Percentiles rank a stretch among this genome's conserved stretches.
phyloP scores from a whole-genome alignment of 2,329 filamentous ascomycete genomes.

The Pseudogymnoascus sp. region DNA sequence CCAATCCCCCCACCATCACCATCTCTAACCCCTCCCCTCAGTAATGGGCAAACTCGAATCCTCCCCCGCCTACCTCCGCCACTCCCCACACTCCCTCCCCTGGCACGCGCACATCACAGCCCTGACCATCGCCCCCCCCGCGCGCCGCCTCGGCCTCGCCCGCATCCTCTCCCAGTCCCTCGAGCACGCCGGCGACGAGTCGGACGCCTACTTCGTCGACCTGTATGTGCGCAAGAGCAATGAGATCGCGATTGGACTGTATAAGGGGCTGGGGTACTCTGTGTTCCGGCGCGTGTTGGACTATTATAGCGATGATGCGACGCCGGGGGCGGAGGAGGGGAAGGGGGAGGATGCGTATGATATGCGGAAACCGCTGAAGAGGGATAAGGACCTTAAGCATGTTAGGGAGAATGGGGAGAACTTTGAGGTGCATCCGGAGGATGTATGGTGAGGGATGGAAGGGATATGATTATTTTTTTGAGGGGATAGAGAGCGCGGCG shows the following conservation, averaged over 20 bases:
- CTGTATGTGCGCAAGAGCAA: slow-evolving; percentile 89
- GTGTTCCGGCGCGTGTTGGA: slow-evolving; percentile 82
- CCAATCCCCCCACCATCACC: slow-evolving; percentile 6
- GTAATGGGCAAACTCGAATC: slow-evolving; percentile 97
- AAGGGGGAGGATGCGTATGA: slow-evolving; percentile 92
- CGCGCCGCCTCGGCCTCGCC: slow-evolving; percentile 79
- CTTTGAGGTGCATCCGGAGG: slow-evolving; percentile 69
- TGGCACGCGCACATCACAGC: slow-evolving; percentile 99
- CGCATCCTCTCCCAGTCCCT: slow-evolving; percentile 74
- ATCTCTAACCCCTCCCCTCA: slow-evolving; percentile 31
- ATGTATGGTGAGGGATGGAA: slow-evolving; percentile 61
- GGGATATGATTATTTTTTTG: not conserved
- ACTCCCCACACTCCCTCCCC: slow-evolving; percentile 88
- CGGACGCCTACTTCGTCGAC: slow-evolving; percentile 91
- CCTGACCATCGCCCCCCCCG: slow-evolving; percentile 81
- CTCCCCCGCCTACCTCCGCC: slow-evolving; percentile 65
- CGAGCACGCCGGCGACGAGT: slow-evolving; percentile 72
- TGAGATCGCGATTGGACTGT: slow-evolving; percentile 77
- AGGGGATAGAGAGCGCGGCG: not conserved
- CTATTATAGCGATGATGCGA: slow-evolving; percentile 85
- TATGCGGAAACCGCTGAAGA: slow-evolving; percentile 86
- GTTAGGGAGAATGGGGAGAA: slow-evolving; percentile 74
- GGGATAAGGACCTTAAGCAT: slow-evolving; percentile 70
- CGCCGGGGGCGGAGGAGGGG: slow-evolving; percentile 52
- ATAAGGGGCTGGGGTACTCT: slow-evolving; percentile 84